These are phyloP conservation scores for Trichoderma sp. DNA, from an alignment of 2,329 filamentous ascomycete genomes.

Conservation along the genomic window DNA sequence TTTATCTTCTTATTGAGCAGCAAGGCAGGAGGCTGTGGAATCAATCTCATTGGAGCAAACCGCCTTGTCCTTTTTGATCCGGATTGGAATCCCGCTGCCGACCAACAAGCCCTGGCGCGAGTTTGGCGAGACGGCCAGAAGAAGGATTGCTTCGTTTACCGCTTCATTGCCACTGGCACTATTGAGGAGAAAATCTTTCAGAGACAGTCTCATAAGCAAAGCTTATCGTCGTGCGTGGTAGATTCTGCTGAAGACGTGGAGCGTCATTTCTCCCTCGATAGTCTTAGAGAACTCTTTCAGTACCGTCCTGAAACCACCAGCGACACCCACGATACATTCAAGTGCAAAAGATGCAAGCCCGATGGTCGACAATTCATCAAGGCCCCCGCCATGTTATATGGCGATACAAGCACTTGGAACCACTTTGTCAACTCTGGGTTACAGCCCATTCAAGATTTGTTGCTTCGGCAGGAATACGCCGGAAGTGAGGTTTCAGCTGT, in stretches of 20 bases:
- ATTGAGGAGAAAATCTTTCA: slow-evolving; percentile 99
- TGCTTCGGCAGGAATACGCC: slow-evolving; percentile 80
- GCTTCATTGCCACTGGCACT: slow-evolving; percentile 97
- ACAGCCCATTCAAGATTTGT: slow-evolving; percentile 81
- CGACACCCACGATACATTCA: slow-evolving; percentile 98
- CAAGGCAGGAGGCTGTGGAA: slow-evolving; percentile 93
- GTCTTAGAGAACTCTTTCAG: slow-evolving; percentile 88
- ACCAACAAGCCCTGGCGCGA: slow-evolving; percentile 93
- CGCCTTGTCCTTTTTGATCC: slow-evolving; percentile 94
- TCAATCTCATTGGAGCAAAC: slow-evolving; percentile 94
- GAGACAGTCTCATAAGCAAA: slow-evolving; percentile 96
- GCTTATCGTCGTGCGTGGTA: slow-evolving; percentile 91
- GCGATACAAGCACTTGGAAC: slow-evolving; percentile 99
- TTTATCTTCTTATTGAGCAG: slow-evolving; percentile 96
- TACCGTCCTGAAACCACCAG: slow-evolving; percentile 81
- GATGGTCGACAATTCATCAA: slow-evolving; percentile 87
- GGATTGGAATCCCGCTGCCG: slow-evolving; percentile 96
- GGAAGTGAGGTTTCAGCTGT: slow-evolving; percentile 85
- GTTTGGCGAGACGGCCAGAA: slow-evolving; percentile 99
- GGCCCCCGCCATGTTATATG: slow-evolving; percentile 91
- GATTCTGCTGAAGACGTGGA: slow-evolving; percentile 97
- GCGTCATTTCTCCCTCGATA: slow-evolving; percentile 90
- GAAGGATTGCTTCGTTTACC: slow-evolving; percentile 98
- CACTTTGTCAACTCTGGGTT: slow-evolving; percentile 85
- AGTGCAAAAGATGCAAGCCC: slow-evolving; percentile 89